Conservation (phyloP, 352 stramenopile genomes). For the Phytopythium helicoides region DNA sequence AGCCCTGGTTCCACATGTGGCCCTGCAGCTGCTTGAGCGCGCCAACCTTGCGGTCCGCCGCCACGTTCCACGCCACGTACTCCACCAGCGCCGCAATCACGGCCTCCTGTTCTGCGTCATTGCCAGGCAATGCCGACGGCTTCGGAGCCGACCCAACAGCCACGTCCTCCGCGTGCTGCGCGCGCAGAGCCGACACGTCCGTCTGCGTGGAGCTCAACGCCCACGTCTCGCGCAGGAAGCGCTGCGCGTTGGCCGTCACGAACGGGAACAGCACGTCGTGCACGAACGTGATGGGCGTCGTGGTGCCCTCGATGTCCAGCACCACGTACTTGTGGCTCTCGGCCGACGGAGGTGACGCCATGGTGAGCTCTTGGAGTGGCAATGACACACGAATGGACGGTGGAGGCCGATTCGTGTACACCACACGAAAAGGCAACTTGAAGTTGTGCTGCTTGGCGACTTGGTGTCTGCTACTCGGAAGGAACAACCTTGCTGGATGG, state of each 20-base stretch:
- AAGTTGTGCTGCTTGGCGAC: too few species aligned
- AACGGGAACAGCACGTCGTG: constrained; percentile 95
- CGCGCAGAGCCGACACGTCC: constrained; percentile 42
- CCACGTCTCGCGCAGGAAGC: constrained; percentile 63
- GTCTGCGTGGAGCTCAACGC: constrained; percentile 39
- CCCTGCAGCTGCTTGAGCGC: constrained; percentile 91
- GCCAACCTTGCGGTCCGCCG: constrained; percentile 78
- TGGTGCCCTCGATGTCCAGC: constrained; percentile 96
- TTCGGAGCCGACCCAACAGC: too few species aligned
- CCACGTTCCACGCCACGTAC: constrained; percentile 77
- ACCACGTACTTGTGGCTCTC: constrained; percentile 90
- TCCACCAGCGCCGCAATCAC: constrained; percentile 33
- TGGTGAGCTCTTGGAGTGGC: too few species aligned
- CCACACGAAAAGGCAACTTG: too few species aligned
- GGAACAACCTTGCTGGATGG: constrained; percentile 7
- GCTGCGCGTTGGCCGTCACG: constrained; percentile 57
- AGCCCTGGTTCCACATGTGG: constrained; percentile 89
- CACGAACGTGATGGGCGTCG: constrained; percentile 95
- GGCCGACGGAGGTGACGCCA: background rate
- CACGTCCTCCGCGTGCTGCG: constrained; percentile 42
- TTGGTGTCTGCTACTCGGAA: too few species aligned
- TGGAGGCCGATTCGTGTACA: too few species aligned
- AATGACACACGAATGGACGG: too few species aligned
- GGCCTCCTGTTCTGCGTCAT: constrained; percentile 15
- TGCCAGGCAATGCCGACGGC: constrained; percentile 19